Percentiles rank a stretch among this genome's conserved stretches.
These are phyloP conservation scores for Candida anutae DNA, from an alignment of 1,139 yeast species.

Conservation along the genomic window DNA sequence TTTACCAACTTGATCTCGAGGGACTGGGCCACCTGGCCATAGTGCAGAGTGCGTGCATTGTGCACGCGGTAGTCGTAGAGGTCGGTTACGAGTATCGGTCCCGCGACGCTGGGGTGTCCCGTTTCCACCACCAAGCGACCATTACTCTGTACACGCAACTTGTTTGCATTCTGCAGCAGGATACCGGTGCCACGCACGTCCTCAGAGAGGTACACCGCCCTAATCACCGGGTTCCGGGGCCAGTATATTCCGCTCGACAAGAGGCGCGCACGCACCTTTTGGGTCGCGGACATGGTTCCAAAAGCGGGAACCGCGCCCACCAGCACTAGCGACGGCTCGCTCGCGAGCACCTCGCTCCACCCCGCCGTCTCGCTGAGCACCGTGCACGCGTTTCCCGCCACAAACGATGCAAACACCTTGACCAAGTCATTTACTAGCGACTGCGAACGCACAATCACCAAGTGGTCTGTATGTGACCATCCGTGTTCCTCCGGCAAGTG, in stretches of 20 bases:
- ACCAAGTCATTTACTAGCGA: constrained; percentile 20
- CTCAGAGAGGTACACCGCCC: constrained; percentile 35
- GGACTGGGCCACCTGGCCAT: constrained; percentile 45
- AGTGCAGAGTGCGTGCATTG: constrained; percentile 10
- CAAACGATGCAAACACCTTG: constrained; percentile 24
- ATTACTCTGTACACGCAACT: constrained; percentile 38
- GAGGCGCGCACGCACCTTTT: constrained; percentile 11
- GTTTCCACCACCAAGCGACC: constrained; percentile 48
- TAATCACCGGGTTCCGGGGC: constrained; percentile 15
- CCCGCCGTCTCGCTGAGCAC: constrained; percentile 7
- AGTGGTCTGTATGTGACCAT: constrained; percentile 30
- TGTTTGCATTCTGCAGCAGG: constrained; percentile 27
- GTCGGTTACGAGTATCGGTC: constrained; percentile 54
- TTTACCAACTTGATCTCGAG: constrained; percentile 40
- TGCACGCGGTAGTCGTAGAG: constrained; percentile 52
- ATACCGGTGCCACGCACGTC: constrained; percentile 10
- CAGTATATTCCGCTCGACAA: constrained; percentile 24
- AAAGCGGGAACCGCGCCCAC: constrained; percentile 5
- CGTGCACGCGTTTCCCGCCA: constrained; percentile 9
- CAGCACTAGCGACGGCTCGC: constrained; percentile 20
- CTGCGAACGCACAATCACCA: constrained; percentile 26
- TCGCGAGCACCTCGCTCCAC: constrained; percentile 8
- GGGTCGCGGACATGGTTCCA: constrained; percentile 6
- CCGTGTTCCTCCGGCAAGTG: constrained; percentile 45
- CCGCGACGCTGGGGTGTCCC: constrained; percentile 39